Conservation (phyloP, 371 early-diverging fungal genomes). For the Zancudomyces culisetae region DNA sequence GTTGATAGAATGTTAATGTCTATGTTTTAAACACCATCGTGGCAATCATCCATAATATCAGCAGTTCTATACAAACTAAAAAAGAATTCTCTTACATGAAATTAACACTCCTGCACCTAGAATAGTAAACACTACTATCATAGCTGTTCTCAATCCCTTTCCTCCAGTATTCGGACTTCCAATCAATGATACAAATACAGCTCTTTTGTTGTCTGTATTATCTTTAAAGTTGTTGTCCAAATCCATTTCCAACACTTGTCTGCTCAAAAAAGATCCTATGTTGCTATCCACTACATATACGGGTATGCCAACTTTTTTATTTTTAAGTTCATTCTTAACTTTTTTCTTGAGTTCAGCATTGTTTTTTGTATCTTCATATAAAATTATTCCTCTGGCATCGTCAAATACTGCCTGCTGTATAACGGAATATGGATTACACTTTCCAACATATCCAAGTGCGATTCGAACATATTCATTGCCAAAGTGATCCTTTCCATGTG, state of each 20-base stretch:
- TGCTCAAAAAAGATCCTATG: neutral
- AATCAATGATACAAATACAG: neutral
- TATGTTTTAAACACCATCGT: no score
- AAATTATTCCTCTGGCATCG: neutral
- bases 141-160: neutral
- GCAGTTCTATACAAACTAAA: neutral
- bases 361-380: neutral
- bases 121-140: neutral
- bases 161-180: neutral
- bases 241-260: neutral
- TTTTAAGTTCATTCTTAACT: neutral
- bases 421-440: neutral
- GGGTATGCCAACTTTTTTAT: neutral
- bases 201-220: neutral
- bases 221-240: neutral
- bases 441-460: neutral
- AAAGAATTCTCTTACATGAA: neutral
- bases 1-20: no score
- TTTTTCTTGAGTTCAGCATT: neutral
- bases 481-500: conserved; percentile 9
- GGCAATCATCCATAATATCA: no score
- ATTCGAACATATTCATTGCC: conserved; percentile 15
- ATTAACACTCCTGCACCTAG: neutral
- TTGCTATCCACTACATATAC: neutral
- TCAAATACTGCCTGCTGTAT: neutral